These are phyloP conservation scores for Trichoderma orchidacearum DNA, from an alignment of 495 filamentous ascomycete genomes.

Conservation along the genomic window DNA sequence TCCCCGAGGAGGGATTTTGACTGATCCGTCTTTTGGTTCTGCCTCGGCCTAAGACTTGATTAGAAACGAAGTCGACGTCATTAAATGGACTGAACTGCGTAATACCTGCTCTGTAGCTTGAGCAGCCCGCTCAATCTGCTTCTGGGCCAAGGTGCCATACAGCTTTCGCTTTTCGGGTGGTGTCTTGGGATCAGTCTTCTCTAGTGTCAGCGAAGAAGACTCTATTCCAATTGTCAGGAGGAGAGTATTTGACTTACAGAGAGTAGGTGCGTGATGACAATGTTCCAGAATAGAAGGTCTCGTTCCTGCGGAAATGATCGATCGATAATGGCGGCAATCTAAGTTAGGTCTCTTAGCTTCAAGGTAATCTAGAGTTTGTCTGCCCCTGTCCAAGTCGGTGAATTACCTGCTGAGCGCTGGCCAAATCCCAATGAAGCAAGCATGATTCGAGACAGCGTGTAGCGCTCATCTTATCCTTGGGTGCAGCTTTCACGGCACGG, in stretches of 20 bases:
- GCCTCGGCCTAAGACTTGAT: background rate
- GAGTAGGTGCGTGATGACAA: conserved; percentile 26
- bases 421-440: conserved; percentile 30
- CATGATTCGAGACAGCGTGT: conserved; percentile 26
- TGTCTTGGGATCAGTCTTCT: conserved; percentile 21
- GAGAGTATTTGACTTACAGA: conserved; percentile 19
- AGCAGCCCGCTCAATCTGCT: conserved; percentile 28
- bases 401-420: conserved; percentile 31
- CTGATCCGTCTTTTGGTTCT: background rate
- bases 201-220: conserved; percentile 10
- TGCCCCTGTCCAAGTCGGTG: background rate
- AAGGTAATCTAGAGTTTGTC: background rate
- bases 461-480: conserved; percentile 19
- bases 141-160: conserved; percentile 23
- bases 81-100: background rate
- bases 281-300: conserved; percentile 28
- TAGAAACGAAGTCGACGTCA: background rate
- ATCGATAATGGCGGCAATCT: conserved; percentile 31
- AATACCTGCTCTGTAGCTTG: conserved; percentile 23
- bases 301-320: conserved; percentile 24
- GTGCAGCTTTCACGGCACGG: conserved; percentile 26
- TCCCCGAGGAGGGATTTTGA: conserved; percentile 8
- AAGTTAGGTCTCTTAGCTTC: conserved; percentile 2
- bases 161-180: conserved; percentile 22
- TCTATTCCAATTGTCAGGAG: background rate